A percentile compares a stretch with the other conserved stretches of the same genome.
Evolutionary conservation across 139 green algal genomes (phyloP).

Genomic region (Picochlorum sp.): DNA sequence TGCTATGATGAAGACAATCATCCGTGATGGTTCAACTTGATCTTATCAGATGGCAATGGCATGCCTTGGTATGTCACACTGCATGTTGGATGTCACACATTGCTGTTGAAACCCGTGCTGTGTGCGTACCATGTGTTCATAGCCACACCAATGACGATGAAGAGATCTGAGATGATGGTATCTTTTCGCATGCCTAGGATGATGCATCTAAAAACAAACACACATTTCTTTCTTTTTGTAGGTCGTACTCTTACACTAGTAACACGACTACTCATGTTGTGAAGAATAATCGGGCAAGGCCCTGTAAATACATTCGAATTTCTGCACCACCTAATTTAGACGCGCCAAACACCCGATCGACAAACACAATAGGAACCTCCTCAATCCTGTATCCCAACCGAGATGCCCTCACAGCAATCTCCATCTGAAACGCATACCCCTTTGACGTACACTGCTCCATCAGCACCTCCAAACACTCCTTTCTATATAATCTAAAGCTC

Average conservation of each 20-base stretch:
- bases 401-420: constrained; percentile 83
- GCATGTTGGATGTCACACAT: background rate
- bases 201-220: too few species aligned
- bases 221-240: background rate
- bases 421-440: constrained; percentile 95
- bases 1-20: too few species aligned
- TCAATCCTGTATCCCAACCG: constrained; percentile 42
- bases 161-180: background rate
- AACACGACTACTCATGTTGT: constrained; percentile 60
- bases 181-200: background rate
- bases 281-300: constrained; percentile 76
- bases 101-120: background rate
- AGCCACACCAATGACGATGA: background rate
- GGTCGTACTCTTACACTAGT: background rate
- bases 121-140: background rate
- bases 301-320: constrained; percentile 76
- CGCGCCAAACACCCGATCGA: constrained; percentile 87
- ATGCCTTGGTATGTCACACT: background rate
- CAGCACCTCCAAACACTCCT: constrained; percentile 39
- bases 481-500: constrained; percentile 83
- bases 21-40: too few species aligned
- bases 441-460: constrained; percentile 32
- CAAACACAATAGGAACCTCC: constrained; percentile 97
- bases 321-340: constrained; percentile 89
- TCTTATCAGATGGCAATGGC: too few species aligned